Base-by-base conservation (phyloP, 495 filamentous ascomycete species). In the Talaromyces stipitatus region DNA sequence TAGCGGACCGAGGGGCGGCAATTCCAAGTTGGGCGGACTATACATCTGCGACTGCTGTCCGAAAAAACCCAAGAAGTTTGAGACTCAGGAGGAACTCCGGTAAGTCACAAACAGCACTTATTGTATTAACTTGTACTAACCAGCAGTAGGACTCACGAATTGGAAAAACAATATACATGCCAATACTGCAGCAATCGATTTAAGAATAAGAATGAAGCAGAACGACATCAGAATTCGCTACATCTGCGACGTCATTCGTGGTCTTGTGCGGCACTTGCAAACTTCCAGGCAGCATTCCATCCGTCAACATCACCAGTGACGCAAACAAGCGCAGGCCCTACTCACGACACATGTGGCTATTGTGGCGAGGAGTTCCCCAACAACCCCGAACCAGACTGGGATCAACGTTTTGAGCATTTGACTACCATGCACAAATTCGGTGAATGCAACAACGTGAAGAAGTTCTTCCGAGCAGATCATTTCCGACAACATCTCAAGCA, bases 131-230 rank as follows among this genome's bases (percentile, higher is more conserved):
- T 41, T 41, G 2, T 18, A 36, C 33, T 41, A 18, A 41, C 36
- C 6, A 41, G 16, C n/a, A 18, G 26, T 58, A 89, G 86, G 32
- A 60, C 78, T n/a, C 94, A 98, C 64, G 88, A 92, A 63, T 85
- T 88, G 61, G 94, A 98, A 66, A 98, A 97, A 68, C 95, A 98
- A 69, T 97, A 97, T 70, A 84, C 84, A 54, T 98, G 94, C 67
- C 78, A 83, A 16, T 97, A 87, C 70, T 98, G 94, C 69, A 85
- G 85, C 41, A 97, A 97, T 69, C 83, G 92, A 20, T 98, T 98
- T 79, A 98, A 98, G 71, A 98, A 98, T 75, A 98, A 98, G 71
- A 98, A 98, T 60, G 94, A 98, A 74, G 94, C 94, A 5, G 94
- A 98, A 69, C 84, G 94, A 16, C 94, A 98, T 68, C 94, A 97